Evolutionary conservation across 2,329 filamentous ascomycete species (phyloP).

Genomic region (Diaporthe sp.): DNA sequence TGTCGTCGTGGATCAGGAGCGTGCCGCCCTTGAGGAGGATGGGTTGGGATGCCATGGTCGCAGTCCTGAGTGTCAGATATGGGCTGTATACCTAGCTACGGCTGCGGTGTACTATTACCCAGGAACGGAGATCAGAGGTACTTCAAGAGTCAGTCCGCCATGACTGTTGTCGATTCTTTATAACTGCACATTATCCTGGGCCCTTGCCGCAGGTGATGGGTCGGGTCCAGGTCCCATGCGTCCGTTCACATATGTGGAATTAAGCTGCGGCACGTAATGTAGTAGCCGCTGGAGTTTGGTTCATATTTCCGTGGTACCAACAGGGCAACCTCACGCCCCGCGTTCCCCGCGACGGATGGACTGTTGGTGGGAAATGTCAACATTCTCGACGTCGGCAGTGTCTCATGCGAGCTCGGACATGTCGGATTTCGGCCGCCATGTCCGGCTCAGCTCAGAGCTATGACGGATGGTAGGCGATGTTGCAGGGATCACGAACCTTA

Average conservation of each 20-base stretch:
- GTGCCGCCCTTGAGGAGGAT: constrained; percentile 31
- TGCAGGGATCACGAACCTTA: background rate
- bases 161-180: background rate
- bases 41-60: constrained; percentile 18
- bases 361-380: background rate
- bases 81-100: background rate
- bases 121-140: background rate
- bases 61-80: background rate
- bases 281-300: background rate
- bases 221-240: background rate
- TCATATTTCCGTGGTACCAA: background rate
- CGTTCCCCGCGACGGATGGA: background rate
- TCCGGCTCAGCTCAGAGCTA: background rate
- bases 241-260: background rate
- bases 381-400: background rate
- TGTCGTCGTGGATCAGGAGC: constrained; percentile 28
- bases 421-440: constrained; percentile 16
- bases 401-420: constrained; percentile 2
- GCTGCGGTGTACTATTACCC: background rate
- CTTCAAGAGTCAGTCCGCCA: no score
- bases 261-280: background rate
- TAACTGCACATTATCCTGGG: background rate
- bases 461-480: background rate
- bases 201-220: background rate
- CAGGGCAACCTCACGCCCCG: background rate